Evolutionary conservation across 2,329 filamentous ascomycete species (phyloP), one percentile per base, ranked within the genome.

Genomic region (Scytalidium sp.): DNA sequence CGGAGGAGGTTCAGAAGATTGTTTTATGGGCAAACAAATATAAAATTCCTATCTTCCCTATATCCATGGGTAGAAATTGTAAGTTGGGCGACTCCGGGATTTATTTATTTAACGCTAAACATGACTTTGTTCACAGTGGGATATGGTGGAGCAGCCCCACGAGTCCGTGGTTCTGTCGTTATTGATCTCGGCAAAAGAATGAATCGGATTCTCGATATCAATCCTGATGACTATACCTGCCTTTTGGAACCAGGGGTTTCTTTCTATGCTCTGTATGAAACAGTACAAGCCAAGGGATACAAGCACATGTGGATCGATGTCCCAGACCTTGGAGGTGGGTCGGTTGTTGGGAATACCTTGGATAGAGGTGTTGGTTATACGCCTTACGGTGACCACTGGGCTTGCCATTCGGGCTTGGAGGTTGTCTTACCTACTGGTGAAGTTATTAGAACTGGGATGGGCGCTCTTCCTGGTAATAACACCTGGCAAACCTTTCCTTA

Each of bases 221-320:
- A 78, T 56, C 70, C 68, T 1, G 70, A 75, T 10, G 72, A 71
- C 41, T 74, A 73, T 20, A 77, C 70, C 44, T 75, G 70, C 49
- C 62, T 81, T 1, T 70, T 82, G 3, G 78, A 81, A 55, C 79
- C 78, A 0, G 79, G 79, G 1, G 78, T 81, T 0, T 75, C 76
- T 0, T 81, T 74, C 57, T 72, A 73, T 47, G 70, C 71, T 19
- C 64, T 82, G 7, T 71, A 80, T 51, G 69, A 79, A 23, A 69
- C 75, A 44, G 62, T 79, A 13, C 62, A 70, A 52, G 67, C 67
- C 15, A 36, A 36, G 32, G 57, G 74, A 5, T 59, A 64, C 17
- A 47, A 66, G 17, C 59, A 61, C 41, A 50, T 76, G 60, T 69
- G 69, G 70, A 64, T 70, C 47, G 65, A 76, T 53, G 60, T 71